These are phyloP conservation scores for Discostella stelligera DNA, from an alignment of 352 stramenopile genomes.

Conservation along the genomic window DNA sequence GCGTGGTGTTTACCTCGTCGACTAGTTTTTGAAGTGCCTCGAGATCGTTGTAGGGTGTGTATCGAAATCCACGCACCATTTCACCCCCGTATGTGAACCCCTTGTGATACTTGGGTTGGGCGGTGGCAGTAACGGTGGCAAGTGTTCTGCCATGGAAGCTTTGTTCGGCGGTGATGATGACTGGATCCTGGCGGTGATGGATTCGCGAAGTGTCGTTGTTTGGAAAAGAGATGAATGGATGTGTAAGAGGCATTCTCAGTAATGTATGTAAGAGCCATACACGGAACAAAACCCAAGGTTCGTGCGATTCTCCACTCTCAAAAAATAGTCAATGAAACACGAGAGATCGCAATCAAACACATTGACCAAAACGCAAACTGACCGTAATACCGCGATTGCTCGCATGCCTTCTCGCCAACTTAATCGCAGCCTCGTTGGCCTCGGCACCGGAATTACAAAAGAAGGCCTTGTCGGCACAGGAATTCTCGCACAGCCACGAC, in stretches of 20 bases:
- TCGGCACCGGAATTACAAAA: conserved; percentile 94
- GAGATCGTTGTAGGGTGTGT: conserved; percentile 85
- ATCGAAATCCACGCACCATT: conserved; percentile 84
- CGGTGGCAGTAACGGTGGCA: conserved; percentile 83
- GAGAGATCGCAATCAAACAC: conserved; percentile 14
- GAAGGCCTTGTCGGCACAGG: conserved; percentile 94
- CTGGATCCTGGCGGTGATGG: conserved; percentile 60
- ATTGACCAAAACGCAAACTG: too few relatives aligned
- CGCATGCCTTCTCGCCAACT: conserved; percentile 84
- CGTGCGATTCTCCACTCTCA: too few relatives aligned
- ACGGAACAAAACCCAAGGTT: conserved; percentile 27
- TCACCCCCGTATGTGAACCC: conserved; percentile 83
- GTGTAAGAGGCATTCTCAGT: conserved; percentile 38
- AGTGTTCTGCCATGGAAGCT: conserved; percentile 87
- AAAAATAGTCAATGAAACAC: conserved; percentile 11
- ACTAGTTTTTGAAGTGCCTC: conserved; percentile 75
- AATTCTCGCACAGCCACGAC: conserved; percentile 93
- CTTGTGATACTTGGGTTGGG: conserved; percentile 87
- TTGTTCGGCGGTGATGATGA: conserved; percentile 85
- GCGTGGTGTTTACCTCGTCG: conserved; percentile 61
- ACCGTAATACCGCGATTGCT: conserved; percentile 75
- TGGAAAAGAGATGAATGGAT: background rate
- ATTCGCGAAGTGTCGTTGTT: background rate
- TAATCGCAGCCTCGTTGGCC: conserved; percentile 85
- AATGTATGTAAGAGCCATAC: too few relatives aligned